phyloP scores from a whole-genome alignment of 441 rosid species.

The Aquilaria agallochum region DNA sequence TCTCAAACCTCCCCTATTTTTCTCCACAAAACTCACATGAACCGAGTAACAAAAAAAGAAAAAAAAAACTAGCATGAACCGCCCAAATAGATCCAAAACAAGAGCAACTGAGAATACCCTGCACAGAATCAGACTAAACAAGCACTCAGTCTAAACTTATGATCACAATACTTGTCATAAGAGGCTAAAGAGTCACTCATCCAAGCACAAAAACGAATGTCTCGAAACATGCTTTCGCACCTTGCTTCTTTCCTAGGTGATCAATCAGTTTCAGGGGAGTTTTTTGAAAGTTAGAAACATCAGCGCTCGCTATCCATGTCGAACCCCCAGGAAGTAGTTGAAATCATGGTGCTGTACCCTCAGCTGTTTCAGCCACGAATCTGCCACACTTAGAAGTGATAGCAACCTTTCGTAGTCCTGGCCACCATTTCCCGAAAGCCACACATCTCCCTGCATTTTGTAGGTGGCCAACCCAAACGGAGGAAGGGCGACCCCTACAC shows the following conservation, averaged over 20 bases:
- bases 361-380: slow-evolving; percentile 92
- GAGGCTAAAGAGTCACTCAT: too few relatives aligned
- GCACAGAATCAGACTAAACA: too few relatives aligned
- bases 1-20: too few relatives aligned
- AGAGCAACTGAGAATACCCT: too few relatives aligned
- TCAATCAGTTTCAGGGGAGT: slow-evolving; percentile 7
- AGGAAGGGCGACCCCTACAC: slow-evolving; percentile 47
- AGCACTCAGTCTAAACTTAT: too few relatives aligned
- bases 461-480: slow-evolving; percentile 85
- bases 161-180: too few relatives aligned
- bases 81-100: too few relatives aligned
- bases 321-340: slow-evolving; percentile 61
- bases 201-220: background rate
- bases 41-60: too few relatives aligned
- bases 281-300: background rate
- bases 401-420: slow-evolving; percentile 64
- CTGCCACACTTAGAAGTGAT: slow-evolving; percentile 80
- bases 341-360: slow-evolving; percentile 90
- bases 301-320: slow-evolving; percentile 39
- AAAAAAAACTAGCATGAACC: too few relatives aligned
- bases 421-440: slow-evolving; percentile 67
- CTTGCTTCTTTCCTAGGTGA: background rate
- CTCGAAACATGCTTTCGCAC: background rate
- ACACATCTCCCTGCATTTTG: slow-evolving; percentile 85
- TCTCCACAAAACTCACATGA: too few relatives aligned